Percentiles rank a stretch among this genome's conserved stretches.
These are phyloP conservation scores for Neonectria punicea DNA, from an alignment of 2,329 filamentous ascomycete genomes.

Conservation along the genomic window DNA sequence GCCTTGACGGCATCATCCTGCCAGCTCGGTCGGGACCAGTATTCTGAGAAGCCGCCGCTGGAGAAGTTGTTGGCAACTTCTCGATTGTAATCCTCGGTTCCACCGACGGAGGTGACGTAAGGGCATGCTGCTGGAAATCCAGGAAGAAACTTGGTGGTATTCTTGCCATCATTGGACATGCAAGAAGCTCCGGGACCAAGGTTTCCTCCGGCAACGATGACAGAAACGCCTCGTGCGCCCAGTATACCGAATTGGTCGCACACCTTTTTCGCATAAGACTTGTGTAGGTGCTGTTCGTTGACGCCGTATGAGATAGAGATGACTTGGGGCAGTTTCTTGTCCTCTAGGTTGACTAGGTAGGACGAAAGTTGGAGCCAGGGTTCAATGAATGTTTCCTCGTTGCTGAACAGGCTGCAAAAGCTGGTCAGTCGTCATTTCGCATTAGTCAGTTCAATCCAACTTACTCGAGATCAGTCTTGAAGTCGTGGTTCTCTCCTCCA, in stretches of 20 bases:
- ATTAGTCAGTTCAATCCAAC: slow-evolving; percentile 15
- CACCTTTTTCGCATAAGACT: slow-evolving; percentile 62
- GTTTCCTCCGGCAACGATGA: slow-evolving; percentile 75
- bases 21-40: slow-evolving; percentile 56
- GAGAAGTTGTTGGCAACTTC: slow-evolving; percentile 65
- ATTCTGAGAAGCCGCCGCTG: slow-evolving; percentile 61
- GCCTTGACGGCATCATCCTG: slow-evolving; percentile 57
- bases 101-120: slow-evolving; percentile 71
- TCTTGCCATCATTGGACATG: slow-evolving; percentile 50
- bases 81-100: slow-evolving; percentile 61
- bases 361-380: slow-evolving; percentile 73
- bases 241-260: slow-evolving; percentile 72
- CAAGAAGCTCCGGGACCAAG: slow-evolving; percentile 50
- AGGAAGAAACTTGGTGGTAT: slow-evolving; percentile 48
- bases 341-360: slow-evolving; percentile 65
- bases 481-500: slow-evolving; percentile 46
- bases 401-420: slow-evolving; percentile 32
- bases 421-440: neutral
- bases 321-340: slow-evolving; percentile 68
- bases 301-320: slow-evolving; percentile 78
- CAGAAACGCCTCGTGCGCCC: slow-evolving; percentile 71
- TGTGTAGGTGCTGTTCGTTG: slow-evolving; percentile 71
- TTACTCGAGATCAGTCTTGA: slow-evolving; percentile 49
- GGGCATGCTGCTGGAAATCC: slow-evolving; percentile 59
- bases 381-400: slow-evolving; percentile 63